A percentile compares a stretch with the other conserved stretches of the same genome.
Evolutionary conservation across 352 stramenopile genomes (phyloP).

Genomic region (Phytophthora boehmeriae): DNA sequence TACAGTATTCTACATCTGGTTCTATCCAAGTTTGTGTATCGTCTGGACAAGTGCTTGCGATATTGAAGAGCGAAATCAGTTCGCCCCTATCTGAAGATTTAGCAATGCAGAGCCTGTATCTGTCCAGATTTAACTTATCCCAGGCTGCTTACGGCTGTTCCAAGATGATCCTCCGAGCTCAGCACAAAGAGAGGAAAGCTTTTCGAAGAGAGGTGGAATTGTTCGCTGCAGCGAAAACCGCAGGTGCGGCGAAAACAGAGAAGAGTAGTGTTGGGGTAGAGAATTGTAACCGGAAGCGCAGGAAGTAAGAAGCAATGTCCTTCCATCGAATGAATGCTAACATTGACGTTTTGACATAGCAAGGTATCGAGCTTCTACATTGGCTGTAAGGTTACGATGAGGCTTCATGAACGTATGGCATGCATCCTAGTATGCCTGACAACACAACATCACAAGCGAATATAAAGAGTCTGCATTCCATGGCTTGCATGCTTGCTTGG

Average conservation of each 20-base stretch:
- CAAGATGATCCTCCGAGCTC: constrained; percentile 46
- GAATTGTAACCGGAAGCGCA: constrained; percentile 46
- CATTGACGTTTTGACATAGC: constrained; percentile 14
- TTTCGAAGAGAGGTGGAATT: constrained; percentile 64
- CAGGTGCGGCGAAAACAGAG: constrained; percentile 17
- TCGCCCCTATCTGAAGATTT: constrained; percentile 75
- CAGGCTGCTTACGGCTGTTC: constrained; percentile 60
- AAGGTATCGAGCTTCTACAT: no score
- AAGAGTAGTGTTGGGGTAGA: constrained; percentile 22
- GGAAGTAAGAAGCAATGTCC: constrained; percentile 46
- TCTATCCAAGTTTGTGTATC: constrained; percentile 63
- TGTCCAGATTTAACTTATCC: constrained; percentile 75
- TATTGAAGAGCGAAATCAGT: constrained; percentile 64
- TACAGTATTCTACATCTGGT: constrained; percentile 50
- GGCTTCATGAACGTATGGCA: no score
- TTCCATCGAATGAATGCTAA: constrained; percentile 30
- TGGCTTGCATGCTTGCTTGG: no score
- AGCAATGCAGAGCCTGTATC: constrained; percentile 70
- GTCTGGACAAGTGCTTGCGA: constrained; percentile 48
- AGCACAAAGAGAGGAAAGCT: constrained; percentile 60
- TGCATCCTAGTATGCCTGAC: no score
- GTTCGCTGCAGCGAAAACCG: constrained; percentile 45
- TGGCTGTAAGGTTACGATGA: no score
- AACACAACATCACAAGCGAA: no score
- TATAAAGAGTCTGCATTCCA: no score